Evolutionary conservation across 257 asterid genomes (phyloP).

Genomic region (Solanum verrucosum): DNA sequence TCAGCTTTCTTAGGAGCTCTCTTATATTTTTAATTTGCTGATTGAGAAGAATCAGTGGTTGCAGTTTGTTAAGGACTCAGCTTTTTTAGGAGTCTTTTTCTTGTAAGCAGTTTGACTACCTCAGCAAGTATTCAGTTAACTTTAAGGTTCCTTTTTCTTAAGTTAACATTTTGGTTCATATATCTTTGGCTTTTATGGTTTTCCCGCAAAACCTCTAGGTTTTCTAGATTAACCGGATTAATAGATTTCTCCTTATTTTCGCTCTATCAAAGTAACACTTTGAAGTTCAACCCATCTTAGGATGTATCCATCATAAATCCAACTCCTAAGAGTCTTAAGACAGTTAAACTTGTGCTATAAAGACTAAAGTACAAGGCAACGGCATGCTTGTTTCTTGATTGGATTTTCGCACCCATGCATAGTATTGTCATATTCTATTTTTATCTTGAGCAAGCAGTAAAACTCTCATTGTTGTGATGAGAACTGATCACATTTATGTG

Average conservation of each 20-base stretch:
- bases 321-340: not conserved
- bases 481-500: not conserved
- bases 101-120: not conserved
- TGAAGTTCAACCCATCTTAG: not conserved
- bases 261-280: not conserved
- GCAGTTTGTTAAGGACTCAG: not conserved
- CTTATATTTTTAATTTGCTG: not conserved
- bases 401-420: not conserved
- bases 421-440: not conserved
- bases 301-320: not conserved
- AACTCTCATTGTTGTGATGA: not conserved
- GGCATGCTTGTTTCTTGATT: not conserved
- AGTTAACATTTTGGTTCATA: not conserved
- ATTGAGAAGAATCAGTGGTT: not conserved
- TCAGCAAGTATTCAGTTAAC: not conserved
- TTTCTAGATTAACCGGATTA: not conserved
- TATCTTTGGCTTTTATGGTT: not conserved
- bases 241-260: not conserved
- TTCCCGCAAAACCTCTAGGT: not conserved
- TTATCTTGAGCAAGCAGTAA: not conserved
- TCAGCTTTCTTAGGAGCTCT: not conserved
- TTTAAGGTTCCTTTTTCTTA: not conserved
- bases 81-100: not conserved
- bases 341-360: not conserved
- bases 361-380: not conserved